phyloP scores from a whole-genome alignment of 106 monocot genomes.

The Posidonia australis region DNA sequence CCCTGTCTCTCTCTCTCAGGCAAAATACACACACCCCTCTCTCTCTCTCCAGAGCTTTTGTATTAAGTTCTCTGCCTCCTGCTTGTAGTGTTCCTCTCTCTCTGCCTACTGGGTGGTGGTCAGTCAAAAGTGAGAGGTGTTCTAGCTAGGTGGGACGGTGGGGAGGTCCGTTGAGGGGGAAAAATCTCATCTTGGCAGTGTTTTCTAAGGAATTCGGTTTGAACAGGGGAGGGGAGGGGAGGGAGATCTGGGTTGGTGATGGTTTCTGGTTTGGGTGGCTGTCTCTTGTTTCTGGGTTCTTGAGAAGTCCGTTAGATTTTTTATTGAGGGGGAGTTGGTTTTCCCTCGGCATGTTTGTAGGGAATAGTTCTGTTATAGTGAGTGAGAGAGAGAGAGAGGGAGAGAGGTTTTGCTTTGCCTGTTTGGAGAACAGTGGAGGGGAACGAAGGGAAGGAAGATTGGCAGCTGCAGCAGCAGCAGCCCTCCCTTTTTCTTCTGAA shows the following conservation, averaged over 20 bases:
- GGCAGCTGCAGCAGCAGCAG: neutral
- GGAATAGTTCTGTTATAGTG: neutral
- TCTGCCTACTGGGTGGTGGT: neutral
- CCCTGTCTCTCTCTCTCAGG: neutral
- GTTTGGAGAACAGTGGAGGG: neutral
- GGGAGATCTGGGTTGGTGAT: neutral
- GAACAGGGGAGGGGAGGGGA: neutral
- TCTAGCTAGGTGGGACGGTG: neutral
- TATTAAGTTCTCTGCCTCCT: neutral
- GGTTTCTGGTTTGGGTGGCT: neutral
- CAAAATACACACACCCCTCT: neutral
- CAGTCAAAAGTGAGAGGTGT: neutral
- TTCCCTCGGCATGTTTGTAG: neutral
- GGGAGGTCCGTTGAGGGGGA: neutral
- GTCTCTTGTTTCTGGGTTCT: slow-evolving; percentile 1
- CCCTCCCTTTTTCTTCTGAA: neutral
- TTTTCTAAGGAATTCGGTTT: neutral
- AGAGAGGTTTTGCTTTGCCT: neutral
- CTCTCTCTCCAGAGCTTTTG: neutral
- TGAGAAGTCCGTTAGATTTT: neutral
- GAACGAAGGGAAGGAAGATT: neutral
- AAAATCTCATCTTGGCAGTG: neutral
- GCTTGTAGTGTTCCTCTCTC: neutral
- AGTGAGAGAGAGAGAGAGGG: neutral
- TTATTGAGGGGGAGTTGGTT: neutral